Conservation (phyloP, 2,329 filamentous ascomycete species). For the Fusarium sp. region DNA sequence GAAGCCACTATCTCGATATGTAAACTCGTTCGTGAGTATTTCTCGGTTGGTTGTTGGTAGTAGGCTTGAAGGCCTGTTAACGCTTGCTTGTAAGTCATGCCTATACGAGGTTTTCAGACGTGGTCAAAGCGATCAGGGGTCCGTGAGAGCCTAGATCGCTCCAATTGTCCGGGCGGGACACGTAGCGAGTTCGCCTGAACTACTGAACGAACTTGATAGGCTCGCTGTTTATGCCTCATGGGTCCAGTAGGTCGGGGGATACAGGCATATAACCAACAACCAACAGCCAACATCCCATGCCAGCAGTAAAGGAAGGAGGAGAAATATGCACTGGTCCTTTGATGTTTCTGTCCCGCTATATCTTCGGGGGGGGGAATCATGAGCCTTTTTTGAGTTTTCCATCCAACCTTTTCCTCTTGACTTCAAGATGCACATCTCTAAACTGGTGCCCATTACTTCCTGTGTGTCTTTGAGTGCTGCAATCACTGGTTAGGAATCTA, state of each 20-base stretch:
- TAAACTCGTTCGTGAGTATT: background rate
- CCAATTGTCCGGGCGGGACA: rapidly evolving
- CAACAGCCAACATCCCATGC: background rate
- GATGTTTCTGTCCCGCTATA: too few relatives aligned
- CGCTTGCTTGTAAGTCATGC: background rate
- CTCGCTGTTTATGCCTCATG: background rate
- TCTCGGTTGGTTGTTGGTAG: background rate
- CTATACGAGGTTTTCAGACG: background rate
- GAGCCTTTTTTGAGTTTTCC: background rate
- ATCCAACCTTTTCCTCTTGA: rapidly evolving
- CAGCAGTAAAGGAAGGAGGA: background rate
- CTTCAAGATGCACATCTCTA: background rate
- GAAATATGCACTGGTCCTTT: background rate
- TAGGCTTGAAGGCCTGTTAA: background rate
- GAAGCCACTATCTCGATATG: rapidly evolving
- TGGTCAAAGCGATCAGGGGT: background rate
- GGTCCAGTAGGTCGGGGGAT: background rate
- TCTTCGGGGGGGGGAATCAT: too few relatives aligned
- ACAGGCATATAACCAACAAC: background rate
- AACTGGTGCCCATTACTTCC: background rate
- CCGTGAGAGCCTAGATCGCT: background rate
- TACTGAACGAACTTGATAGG: background rate
- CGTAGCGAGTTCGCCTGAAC: background rate
- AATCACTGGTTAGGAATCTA: background rate
- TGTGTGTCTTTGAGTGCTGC: background rate